A percentile compares a stretch with the other conserved stretches of the same genome.
phyloP scores from a whole-genome alignment of 176 grass and related monocot species.

The Ensete ventricosum region DNA sequence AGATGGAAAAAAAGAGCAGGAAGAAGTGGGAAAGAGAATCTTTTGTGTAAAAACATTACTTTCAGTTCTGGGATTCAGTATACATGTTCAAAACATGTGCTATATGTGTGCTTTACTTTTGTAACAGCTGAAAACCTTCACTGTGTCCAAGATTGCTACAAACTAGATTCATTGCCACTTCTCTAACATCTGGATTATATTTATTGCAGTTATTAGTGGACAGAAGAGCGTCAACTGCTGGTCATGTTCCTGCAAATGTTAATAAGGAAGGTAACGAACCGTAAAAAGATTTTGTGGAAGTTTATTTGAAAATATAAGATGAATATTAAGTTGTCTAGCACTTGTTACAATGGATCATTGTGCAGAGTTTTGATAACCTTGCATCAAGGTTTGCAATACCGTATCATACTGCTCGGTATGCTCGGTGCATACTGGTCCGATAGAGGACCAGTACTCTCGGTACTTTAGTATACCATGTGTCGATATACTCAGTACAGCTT shows the following conservation, averaged over 20 bases:
- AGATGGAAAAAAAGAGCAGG: too few species aligned
- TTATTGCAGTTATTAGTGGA: conserved; percentile 60
- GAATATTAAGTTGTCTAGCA: background rate
- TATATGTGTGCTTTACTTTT: background rate
- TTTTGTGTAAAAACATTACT: background rate
- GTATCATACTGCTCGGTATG: too few species aligned
- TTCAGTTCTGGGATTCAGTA: background rate
- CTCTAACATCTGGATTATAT: background rate
- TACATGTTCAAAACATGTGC: background rate
- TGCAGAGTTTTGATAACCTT: background rate
- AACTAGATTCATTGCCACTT: background rate
- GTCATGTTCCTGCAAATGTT: conserved; percentile 37
- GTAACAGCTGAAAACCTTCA: background rate
- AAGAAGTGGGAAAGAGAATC: too few species aligned
- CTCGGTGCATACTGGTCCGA: too few species aligned
- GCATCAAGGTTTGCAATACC: too few species aligned
- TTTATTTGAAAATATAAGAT: background rate
- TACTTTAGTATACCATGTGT: too few species aligned
- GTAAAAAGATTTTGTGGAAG: background rate
- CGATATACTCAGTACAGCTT: too few species aligned
- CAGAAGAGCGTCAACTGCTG: conserved; percentile 29
- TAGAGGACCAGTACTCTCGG: too few species aligned
- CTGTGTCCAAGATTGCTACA: background rate
- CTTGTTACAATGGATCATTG: background rate
- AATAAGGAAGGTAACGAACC: conserved; percentile 42